Conservation (phyloP, 2,329 filamentous ascomycete genomes). For the Cercospora janseana region DNA sequence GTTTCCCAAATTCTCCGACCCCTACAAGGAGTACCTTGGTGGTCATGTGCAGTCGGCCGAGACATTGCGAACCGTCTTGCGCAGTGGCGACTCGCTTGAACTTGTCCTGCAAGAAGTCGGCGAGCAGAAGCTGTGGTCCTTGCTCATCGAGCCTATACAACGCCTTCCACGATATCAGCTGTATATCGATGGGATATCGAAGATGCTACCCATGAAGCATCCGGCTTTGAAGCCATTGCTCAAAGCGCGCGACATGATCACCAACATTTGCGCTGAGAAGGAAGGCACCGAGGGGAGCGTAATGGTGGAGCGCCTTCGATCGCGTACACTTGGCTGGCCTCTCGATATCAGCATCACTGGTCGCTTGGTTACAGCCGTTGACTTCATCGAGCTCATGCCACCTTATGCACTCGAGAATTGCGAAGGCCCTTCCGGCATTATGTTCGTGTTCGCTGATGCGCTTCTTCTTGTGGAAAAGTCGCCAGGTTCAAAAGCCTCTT, state of each 20-base stretch:
- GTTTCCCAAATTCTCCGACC: conserved; percentile 88
- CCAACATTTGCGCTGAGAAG: conserved; percentile 94
- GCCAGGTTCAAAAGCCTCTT: conserved; percentile 49
- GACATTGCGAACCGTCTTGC: conserved; percentile 74
- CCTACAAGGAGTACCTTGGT: conserved; percentile 90
- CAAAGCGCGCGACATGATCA: conserved; percentile 87
- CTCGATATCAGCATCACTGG: conserved; percentile 60
- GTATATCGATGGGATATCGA: conserved; percentile 92
- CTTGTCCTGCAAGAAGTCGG: conserved; percentile 77
- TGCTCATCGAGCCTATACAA: conserved; percentile 95
- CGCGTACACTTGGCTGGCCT: conserved; percentile 34
- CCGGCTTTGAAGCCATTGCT: conserved; percentile 79
- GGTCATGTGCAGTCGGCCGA: conserved; percentile 84
- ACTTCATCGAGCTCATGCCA: conserved; percentile 72
- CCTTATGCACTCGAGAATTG: conserved; percentile 58
- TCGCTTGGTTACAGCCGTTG: conserved; percentile 75
- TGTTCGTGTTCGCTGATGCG: conserved; percentile 82
- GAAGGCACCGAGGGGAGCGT: conserved; percentile 69
- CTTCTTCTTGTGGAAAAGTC: conserved; percentile 73
- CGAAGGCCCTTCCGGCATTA: conserved; percentile 54
- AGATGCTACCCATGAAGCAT: conserved; percentile 79
- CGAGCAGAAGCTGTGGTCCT: conserved; percentile 84
- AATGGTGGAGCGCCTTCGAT: conserved; percentile 63
- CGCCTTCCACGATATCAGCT: conserved; percentile 90
- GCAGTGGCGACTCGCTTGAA: conserved; percentile 73